These are phyloP conservation scores for Colletotrichum brevisporum DNA, from an alignment of 2,329 filamentous ascomycete species.

Conservation along the genomic window DNA sequence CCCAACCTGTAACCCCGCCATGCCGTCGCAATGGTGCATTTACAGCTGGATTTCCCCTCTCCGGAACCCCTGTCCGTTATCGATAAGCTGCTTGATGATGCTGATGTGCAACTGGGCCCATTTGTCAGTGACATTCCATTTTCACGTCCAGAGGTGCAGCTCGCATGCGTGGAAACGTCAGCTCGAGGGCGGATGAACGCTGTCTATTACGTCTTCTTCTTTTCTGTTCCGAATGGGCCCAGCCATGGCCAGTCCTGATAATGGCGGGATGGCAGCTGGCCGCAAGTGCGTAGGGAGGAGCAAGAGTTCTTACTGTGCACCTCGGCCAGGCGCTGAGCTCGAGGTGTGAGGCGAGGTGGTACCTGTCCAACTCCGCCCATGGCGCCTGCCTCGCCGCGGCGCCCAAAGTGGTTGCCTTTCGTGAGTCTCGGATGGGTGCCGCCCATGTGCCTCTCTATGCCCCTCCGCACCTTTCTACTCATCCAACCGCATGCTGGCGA, in stretches of 20 bases:
- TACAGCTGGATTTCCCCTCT: constrained; percentile 31
- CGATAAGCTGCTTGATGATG: constrained; percentile 38
- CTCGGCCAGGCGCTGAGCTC: not conserved
- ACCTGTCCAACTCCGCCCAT: not conserved
- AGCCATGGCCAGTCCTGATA: not conserved
- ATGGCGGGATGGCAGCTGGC: not conserved
- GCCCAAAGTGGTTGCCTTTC: constrained; percentile 17
- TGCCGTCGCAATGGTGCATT: constrained; percentile 18
- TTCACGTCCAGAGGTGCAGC: constrained; percentile 6
- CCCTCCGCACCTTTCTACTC: constrained; percentile 9
- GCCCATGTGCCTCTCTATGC: constrained; percentile 21
- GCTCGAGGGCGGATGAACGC: constrained; percentile 9
- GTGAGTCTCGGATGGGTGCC: constrained; percentile 7
- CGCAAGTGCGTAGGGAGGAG: too few relatives aligned
- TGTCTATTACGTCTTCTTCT: constrained; percentile 7
- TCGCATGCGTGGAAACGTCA: constrained; percentile 5
- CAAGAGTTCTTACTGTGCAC: too few relatives aligned
- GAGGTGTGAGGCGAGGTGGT: not conserved
- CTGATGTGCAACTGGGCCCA: constrained; percentile 26
- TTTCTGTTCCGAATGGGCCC: not conserved
- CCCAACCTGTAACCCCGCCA: constrained; percentile 15
- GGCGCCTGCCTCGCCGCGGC: not conserved
- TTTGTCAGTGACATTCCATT: constrained; percentile 38
- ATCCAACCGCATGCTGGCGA: not conserved
- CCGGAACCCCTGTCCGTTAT: constrained; percentile 26